Base-by-base conservation (phyloP, 345 rosid species). In the Citrus medica region DNA sequence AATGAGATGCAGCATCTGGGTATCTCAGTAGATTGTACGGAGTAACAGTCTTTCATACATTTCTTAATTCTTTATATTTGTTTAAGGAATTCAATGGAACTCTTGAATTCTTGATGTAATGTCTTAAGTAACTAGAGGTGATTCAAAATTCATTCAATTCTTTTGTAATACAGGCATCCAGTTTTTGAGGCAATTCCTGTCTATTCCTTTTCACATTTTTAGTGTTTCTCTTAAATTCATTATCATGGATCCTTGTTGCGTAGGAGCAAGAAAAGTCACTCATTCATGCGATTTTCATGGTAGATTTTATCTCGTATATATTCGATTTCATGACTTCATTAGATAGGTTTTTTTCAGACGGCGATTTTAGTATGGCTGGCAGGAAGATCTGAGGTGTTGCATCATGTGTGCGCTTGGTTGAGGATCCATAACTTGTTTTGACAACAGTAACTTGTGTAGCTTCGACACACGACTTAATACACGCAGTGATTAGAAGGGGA, bases 41-140 rank as follows among this genome's bases (percentile, higher is more conserved):
- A 69, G 55, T 70, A 27, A 46, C 37, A 55, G 61, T 53, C 38
- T 58, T 58, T 30, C 6, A 27, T 63, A 75, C 4, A 46, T 46
- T 48, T 69, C 28, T 56, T 32, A 67, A 82, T 80, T 85, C 81
- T 85, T 79, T 76, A 38, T 78, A 42, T 85, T 79, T 76, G 72
- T 76, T 83, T 35, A 48, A 46, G 28, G 71, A 77, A 56, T 71
- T 33, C 30, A 72, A 51, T 68, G 37, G n/a, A 5, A 77, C 9
- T 59, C 67, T 80, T 48, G 61, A 75, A 63, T 75, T 24, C 53
- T 28, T 68, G 61, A 37, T 51, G 53, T 68, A 67, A 53, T 60
- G 53, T 82, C 73, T 37, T 17, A 55, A 48, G 46, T 48, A 51
- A 62, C 58, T 14, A 7, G 67, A 32, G 16, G 30, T 24, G 22